Base-by-base conservation (phyloP, 2,329 filamentous ascomycete genomes). In the Trichothecium roseum region DNA sequence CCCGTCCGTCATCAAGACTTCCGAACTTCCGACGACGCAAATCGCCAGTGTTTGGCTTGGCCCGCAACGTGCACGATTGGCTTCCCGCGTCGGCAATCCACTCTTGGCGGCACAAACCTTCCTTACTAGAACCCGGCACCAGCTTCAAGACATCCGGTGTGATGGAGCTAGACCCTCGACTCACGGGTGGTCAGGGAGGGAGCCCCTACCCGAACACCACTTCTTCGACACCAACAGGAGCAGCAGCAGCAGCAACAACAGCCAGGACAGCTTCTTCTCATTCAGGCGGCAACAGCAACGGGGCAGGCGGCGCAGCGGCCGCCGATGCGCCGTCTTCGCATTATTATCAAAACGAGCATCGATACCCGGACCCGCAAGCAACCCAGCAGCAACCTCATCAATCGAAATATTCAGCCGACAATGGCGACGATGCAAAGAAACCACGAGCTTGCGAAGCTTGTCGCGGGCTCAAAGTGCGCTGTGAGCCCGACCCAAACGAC, bases 381-480 rank as follows among this genome's bases (percentile, higher is more conserved):
- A 30, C n/a, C 18, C 26, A 30, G 22, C 34, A 18, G 9, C 10
- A 12, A 17, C 33, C 5, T 42, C 42, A 10, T 40, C 42, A 20
- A 43, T 37, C 32, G 39, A 42, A 13, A 42, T 18, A 24, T 24
- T 10, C 10, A 10, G 36, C 37, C 9, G 40, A 39, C 35, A 43
- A 42, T 22, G 53, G 48, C 18, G 45, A 37, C 35, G 78, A 82
- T 29, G 61, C 72, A 24, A 84, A 82, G 55, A 74, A 81, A 37
- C 69, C 76, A 4, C 72, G 82, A 18, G 82, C 82, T 24, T 87
- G 82, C 56, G 82, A 87, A 53, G 76, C 80, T 3, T 87, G 82
- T 51, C 76, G 82, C 31, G 74, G 77, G 17, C 64, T 87, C 35
- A 87, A 87, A 56, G 87, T 94, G 40, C 81, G 85, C 45, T 94